Evolutionary conservation across 257 asterid species (phyloP).

Genomic region (Knoxia roxburghii): DNA sequence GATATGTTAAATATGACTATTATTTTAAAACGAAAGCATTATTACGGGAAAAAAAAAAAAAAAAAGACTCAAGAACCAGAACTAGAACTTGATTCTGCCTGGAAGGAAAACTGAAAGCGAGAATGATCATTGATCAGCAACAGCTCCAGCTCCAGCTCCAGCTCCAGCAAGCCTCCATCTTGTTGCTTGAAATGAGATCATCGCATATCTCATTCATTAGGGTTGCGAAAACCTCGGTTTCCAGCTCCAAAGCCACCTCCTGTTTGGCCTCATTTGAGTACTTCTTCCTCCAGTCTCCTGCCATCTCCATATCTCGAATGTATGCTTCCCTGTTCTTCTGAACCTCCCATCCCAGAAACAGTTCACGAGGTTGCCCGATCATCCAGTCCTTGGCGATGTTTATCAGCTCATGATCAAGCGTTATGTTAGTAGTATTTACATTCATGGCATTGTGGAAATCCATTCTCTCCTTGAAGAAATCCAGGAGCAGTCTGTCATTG

Average conservation of each 20-base stretch:
- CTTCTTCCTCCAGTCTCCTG: conserved; percentile 53
- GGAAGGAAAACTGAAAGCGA: not conserved
- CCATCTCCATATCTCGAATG: conserved; percentile 56
- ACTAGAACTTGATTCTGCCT: not conserved
- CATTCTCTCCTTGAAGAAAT: conserved; percentile 50
- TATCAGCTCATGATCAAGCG: conserved; percentile 19
- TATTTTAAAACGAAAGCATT: not conserved
- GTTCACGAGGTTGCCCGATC: conserved; percentile 21
- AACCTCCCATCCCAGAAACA: conserved; percentile 42
- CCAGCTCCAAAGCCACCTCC: conserved; percentile 55
- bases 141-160: not conserved
- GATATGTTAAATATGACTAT: no score
- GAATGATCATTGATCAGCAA: not conserved
- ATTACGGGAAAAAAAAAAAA: not conserved
- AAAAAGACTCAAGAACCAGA: not conserved
- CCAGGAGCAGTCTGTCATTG: conserved; percentile 43
- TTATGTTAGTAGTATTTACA: not conserved
- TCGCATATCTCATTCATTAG: conserved; percentile 45
- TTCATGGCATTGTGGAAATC: not conserved
- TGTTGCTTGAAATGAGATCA: conserved; percentile 15
- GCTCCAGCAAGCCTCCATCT: not conserved
- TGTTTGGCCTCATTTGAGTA: conserved; percentile 45
- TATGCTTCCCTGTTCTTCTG: conserved; percentile 44
- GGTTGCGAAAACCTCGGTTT: conserved; percentile 36
- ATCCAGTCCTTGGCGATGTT: conserved; percentile 48